Evolutionary conservation across 2,329 filamentous ascomycete species (phyloP).

Genomic region (Xylaria digitata): DNA sequence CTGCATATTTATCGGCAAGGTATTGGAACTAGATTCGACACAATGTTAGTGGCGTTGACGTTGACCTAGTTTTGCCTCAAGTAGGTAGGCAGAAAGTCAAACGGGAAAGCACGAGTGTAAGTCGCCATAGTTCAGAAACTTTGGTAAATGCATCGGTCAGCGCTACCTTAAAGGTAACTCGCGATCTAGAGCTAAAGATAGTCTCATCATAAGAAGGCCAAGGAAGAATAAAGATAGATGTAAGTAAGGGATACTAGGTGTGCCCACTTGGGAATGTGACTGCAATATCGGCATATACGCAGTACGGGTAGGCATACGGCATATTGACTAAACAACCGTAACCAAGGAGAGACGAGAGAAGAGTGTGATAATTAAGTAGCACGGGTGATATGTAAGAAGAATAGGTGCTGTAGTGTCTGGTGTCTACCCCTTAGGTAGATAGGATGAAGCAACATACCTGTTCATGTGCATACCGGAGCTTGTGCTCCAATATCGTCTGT

Average conservation of each 20-base stretch:
- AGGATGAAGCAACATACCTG: conserved; percentile 62
- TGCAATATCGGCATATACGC: not conserved
- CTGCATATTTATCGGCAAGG: conserved; percentile 75
- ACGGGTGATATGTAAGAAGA: too few species aligned
- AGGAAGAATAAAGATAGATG: conserved; percentile 36
- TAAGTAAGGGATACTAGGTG: not conserved
- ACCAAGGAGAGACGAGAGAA: too few species aligned
- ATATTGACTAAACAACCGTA: too few species aligned
- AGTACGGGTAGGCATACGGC: too few species aligned
- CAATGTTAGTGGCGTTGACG: conserved; percentile 31
- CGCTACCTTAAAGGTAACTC: conserved; percentile 67
- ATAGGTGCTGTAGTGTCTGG: too few species aligned
- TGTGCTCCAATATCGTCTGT: conserved; percentile 74
- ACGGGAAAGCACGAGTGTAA: conserved; percentile 25
- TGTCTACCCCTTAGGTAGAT: too few species aligned
- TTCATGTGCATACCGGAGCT: conserved; percentile 73
- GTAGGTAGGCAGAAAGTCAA: not conserved
- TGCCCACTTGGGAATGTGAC: not conserved
- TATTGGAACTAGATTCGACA: conserved; percentile 66
- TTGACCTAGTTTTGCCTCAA: not conserved
- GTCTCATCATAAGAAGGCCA: conserved; percentile 56
- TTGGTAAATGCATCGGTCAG: conserved; percentile 68
- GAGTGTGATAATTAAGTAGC: too few species aligned
- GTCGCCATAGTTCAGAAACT: conserved; percentile 54
- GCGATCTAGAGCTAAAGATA: conserved; percentile 85